These are phyloP conservation scores for Diaporthe australafricana DNA, from an alignment of 2,329 filamentous ascomycete species.

Conservation along the genomic window DNA sequence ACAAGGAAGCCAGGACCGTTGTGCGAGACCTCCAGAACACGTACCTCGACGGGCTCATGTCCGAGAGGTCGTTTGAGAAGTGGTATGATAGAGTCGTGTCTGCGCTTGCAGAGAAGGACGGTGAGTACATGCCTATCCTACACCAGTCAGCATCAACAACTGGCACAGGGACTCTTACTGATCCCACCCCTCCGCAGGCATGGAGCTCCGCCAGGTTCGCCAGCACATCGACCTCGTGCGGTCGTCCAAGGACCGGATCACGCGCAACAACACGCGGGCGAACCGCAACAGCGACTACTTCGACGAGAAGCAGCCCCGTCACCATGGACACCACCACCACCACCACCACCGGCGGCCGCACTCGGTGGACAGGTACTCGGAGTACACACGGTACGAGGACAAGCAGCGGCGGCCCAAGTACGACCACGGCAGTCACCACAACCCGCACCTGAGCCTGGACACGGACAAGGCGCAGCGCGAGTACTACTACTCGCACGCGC, in stretches of 20 bases:
- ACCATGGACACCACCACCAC: not conserved
- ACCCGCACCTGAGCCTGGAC: conserved; percentile 30
- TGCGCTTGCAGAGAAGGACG: conserved; percentile 44
- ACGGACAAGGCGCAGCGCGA: conserved; percentile 35
- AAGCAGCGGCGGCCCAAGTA: conserved; percentile 24
- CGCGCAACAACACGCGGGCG: conserved; percentile 32
- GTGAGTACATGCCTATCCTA: conserved; percentile 36
- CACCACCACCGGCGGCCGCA: conserved; percentile 31
- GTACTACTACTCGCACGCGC: conserved; percentile 36
- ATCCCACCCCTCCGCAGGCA: conserved; percentile 1
- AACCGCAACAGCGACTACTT: conserved; percentile 19
- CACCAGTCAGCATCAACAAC: not conserved
- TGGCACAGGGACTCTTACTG: not conserved
- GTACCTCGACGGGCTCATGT: conserved; percentile 41
- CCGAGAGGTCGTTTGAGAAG: conserved; percentile 40
- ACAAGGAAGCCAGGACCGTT: conserved; percentile 34
- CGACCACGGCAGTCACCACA: conserved; percentile 22
- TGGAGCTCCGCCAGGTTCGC: conserved; percentile 35
- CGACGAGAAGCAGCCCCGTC: conserved; percentile 27
- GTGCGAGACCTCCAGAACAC: conserved; percentile 34
- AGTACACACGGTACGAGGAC: conserved; percentile 31
- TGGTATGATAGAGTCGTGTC: conserved; percentile 45
- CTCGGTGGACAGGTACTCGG: conserved; percentile 28
- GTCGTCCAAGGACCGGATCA: conserved; percentile 31
- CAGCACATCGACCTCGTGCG: conserved; percentile 35